Conservation (phyloP, 495 filamentous ascomycete genomes). For the Aspergillus sparsus region DNA sequence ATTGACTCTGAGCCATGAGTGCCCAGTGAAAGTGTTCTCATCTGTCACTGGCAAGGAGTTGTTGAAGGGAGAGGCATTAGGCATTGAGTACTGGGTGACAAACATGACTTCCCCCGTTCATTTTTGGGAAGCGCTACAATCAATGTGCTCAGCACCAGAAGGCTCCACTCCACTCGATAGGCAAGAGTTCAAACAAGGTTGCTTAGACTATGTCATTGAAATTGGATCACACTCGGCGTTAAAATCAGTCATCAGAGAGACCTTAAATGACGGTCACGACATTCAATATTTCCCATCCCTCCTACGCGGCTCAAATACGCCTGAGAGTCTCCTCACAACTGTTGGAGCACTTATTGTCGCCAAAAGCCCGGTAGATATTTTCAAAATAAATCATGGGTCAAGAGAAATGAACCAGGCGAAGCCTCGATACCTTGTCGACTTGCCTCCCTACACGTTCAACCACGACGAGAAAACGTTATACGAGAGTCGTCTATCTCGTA, state of each 20-base stretch:
- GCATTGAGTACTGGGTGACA: slow-evolving; percentile 31
- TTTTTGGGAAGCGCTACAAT: slow-evolving; percentile 4
- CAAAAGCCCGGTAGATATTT: slow-evolving; percentile 31
- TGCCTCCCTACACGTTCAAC: slow-evolving; percentile 50
- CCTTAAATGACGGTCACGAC: slow-evolving; percentile 16
- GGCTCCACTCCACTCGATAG: neutral
- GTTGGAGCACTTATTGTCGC: slow-evolving; percentile 29
- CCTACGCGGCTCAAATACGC: slow-evolving; percentile 26
- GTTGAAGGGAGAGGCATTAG: slow-evolving; percentile 13
- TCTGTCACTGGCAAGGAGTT: slow-evolving; percentile 32
- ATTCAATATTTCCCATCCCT: slow-evolving; percentile 31
- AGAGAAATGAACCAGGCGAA: slow-evolving; percentile 11
- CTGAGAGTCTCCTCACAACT: slow-evolving; percentile 25
- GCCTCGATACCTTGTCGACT: slow-evolving; percentile 32
- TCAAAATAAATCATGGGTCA: slow-evolving; percentile 26
- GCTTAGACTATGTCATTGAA: slow-evolving; percentile 42
- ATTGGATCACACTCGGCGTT: slow-evolving; percentile 53
- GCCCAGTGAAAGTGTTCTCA: slow-evolving; percentile 13
- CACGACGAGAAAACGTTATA: slow-evolving; percentile 27
- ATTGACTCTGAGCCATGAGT: neutral
- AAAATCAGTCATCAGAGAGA: slow-evolving; percentile 46
- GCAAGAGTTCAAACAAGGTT: no score
- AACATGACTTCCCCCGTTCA: slow-evolving; percentile 34
- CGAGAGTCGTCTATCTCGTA: neutral
- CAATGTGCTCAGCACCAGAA: neutral